These are phyloP conservation scores for Multifurca ochricompacta DNA, from an alignment of 768 basidiomycete genomes.

Conservation along the genomic window DNA sequence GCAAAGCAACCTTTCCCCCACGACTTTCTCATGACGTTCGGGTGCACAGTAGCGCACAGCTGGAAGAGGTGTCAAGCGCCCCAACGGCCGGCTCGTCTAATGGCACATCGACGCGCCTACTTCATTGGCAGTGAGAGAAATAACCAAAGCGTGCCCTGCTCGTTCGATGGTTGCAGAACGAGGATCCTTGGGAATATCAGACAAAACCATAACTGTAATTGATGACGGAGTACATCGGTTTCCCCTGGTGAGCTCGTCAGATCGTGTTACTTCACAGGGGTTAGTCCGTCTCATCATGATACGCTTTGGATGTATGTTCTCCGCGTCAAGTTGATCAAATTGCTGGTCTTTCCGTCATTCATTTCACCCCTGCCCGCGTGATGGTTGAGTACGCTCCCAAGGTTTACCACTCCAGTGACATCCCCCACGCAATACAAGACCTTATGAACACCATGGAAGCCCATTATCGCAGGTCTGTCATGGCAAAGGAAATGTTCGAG, in stretches of 20 bases:
- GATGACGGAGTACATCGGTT: not conserved
- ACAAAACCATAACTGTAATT: not conserved
- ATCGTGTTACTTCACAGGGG: not conserved
- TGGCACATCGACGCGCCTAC: not conserved
- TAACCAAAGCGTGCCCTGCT: not conserved
- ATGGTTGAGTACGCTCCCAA: conserved; percentile 22
- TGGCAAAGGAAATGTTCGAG: conserved; percentile 51
- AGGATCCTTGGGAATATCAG: not conserved
- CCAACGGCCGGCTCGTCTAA: not conserved
- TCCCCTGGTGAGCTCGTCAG: not conserved
- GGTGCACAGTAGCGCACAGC: not conserved
- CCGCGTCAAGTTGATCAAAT: not conserved
- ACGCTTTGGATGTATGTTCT: not conserved
- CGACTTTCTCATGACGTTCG: not conserved
- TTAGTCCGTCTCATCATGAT: not conserved
- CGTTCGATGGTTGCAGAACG: not conserved
- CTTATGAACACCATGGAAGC: conserved; percentile 47
- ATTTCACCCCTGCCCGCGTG: conserved; percentile 14
- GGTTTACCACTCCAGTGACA: conserved; percentile 35
- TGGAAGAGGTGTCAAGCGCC: not conserved
- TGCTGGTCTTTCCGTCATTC: conserved; percentile 6
- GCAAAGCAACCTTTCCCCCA: not conserved
- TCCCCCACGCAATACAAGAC: conserved; percentile 61
- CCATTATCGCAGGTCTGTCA: conserved; percentile 33
- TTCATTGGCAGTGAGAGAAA: not conserved